Base-by-base conservation (phyloP, 2,329 filamentous ascomycete species). In the Penicillium sp. region DNA sequence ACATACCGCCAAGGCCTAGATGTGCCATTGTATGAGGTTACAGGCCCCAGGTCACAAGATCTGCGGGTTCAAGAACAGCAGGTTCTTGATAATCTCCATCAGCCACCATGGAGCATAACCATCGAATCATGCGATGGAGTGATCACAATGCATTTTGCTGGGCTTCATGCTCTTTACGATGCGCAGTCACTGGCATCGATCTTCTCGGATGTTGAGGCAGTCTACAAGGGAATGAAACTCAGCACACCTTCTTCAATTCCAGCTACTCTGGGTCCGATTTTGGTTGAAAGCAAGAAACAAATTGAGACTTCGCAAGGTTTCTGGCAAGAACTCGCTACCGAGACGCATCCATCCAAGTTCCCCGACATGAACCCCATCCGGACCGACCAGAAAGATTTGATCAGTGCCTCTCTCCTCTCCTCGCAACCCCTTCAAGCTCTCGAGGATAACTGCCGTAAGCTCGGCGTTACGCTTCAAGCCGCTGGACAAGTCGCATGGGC, bases 111-210 rank as follows among this genome's bases (percentile, higher is more conserved):
- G 86, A 66, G 66, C 9, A 60, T 85, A 13, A 64, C 67, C 0
- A 32, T 87, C 1, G 55, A 72, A 0, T 48, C 68, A 2, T 30
- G 41, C 2, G 41, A 51, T 8, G 41, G 39, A 2, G 41, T 37
- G 4, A 56, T 44, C 3, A 41, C 55, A 4, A 56, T 78, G 27
- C 63, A 73, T 30, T 54, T 81, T 13, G 75, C 71, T 7, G 71
- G 87, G 2, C 83, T 93, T 46, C 89, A 95, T 64, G 84, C 85
- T 0, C 68, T 95, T 0, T 95, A 93, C 49, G 89, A 95, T 65
- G 89, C 87, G 0, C 72, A 78, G 27, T 88, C 86, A 6, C 66
- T 95, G 8, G 69, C 76, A 3, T 55, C 70, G 0, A 72, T 95
- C 1, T 62, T 95, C 2, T 55, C 68, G 0, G 76, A 83, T 48